Percentiles rank a stretch among this genome's conserved stretches.
phyloP scores from a whole-genome alignment of 2,329 filamentous ascomycete species.

The Fusarium sp. region DNA sequence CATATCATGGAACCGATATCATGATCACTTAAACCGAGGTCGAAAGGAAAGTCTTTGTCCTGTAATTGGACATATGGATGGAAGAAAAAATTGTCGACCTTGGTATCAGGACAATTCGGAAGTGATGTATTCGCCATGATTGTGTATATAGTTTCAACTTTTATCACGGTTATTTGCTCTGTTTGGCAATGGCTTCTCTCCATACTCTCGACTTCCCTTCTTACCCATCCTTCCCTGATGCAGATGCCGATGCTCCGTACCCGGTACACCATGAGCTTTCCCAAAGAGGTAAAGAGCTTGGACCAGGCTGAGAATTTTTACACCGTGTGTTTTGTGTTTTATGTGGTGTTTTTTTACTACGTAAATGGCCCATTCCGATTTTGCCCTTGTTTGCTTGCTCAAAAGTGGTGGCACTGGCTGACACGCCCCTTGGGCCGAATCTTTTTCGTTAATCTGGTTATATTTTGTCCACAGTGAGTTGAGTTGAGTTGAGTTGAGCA shows the following conservation, averaged over 20 bases:
- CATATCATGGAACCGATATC: conserved; percentile 6
- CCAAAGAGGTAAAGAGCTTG: conserved; percentile 47
- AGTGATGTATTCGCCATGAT: background rate
- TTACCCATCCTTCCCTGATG: conserved; percentile 16
- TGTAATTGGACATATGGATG: background rate
- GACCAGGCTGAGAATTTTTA: conserved; percentile 34
- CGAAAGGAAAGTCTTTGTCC: background rate
- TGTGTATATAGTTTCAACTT: background rate
- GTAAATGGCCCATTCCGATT: conserved; percentile 38
- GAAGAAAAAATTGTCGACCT: background rate
- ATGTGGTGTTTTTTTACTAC: conserved; percentile 13
- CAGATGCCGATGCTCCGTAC: conserved; percentile 9
- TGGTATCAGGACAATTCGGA: background rate
- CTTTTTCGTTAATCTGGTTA: conserved; percentile 41
- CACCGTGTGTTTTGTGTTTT: conserved; percentile 28
- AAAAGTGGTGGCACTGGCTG: background rate
- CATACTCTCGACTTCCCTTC: background rate
- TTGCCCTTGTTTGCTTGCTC: conserved; percentile 38
- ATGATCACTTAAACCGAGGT: conserved; percentile 4
- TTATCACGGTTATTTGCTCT: background rate
- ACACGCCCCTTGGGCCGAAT: conserved; percentile 46
- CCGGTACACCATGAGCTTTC: conserved; percentile 28
- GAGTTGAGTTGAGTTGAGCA: conserved; percentile 3
- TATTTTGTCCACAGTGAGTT: conserved; percentile 14
- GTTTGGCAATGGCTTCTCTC: background rate